Percentiles rank a stretch among this genome's conserved stretches.
Evolutionary conservation across 2,329 filamentous ascomycete genomes (phyloP).

Genomic region (Ascosphaera acerosa): DNA sequence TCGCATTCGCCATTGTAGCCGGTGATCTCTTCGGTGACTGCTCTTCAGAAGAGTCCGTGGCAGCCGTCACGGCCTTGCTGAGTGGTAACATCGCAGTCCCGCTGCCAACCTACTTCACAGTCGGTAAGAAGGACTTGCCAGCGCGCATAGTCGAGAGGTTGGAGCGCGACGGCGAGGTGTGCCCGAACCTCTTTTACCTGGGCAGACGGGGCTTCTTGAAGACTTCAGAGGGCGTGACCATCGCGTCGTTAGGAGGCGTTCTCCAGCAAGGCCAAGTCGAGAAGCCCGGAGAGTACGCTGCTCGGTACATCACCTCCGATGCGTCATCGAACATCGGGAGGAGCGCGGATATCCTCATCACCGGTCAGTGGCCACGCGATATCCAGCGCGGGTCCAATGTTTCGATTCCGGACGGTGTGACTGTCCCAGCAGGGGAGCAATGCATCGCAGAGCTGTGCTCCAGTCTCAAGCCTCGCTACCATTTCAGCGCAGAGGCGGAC

Average conservation of each 20-base stretch:
- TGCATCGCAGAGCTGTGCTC: slow-evolving; percentile 56
- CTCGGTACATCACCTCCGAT: slow-evolving; percentile 53
- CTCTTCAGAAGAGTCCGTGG: slow-evolving; percentile 24
- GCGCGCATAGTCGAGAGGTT: slow-evolving; percentile 44
- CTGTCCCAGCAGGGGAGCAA: slow-evolving; percentile 29
- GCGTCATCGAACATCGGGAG: slow-evolving; percentile 51
- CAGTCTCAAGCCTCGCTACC: slow-evolving; percentile 69
- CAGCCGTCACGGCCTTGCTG: slow-evolving; percentile 39
- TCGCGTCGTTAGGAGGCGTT: slow-evolving; percentile 62
- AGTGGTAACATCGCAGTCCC: slow-evolving; percentile 47
- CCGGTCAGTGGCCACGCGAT: slow-evolving; percentile 57
- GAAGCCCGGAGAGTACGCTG: slow-evolving; percentile 47
- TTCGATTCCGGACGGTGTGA: slow-evolving; percentile 28
- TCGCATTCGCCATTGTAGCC: slow-evolving; percentile 59
- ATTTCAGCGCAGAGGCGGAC: slow-evolving; percentile 45
- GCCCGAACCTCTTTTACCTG: slow-evolving; percentile 73
- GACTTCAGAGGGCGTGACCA: slow-evolving; percentile 66
- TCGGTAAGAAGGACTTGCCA: slow-evolving; percentile 51
- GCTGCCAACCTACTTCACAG: slow-evolving; percentile 72
- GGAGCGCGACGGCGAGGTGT: slow-evolving; percentile 46
- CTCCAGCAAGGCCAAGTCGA: slow-evolving; percentile 28
- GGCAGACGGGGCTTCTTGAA: slow-evolving; percentile 71
- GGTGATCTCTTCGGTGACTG: slow-evolving; percentile 54
- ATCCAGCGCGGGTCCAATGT: slow-evolving; percentile 45
- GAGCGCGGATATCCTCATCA: slow-evolving; percentile 64